Evolutionary conservation across 1,139 yeast genomes (phyloP), one percentile per base, ranked within the genome.

Genomic region (Yamadazyma songkhlaensis): DNA sequence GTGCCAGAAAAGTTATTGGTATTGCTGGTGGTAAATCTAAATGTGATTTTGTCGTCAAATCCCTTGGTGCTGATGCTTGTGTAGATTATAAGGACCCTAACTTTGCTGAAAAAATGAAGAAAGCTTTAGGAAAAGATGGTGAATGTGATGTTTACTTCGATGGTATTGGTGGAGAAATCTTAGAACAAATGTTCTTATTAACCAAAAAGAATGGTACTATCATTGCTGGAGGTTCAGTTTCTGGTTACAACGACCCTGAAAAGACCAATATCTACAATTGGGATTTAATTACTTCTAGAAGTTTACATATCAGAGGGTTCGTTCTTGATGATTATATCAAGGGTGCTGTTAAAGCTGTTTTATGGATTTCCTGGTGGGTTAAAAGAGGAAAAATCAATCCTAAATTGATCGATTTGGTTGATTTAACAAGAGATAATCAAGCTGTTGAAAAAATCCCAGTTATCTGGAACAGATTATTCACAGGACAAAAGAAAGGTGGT

Each of bases 21-120:
- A 71, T 81, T 48, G 79, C 86, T 15, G 85, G 88, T 41, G 74
- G 81, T 13, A 64, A 60, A n/a, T 82, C 68, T 14, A 82, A 82
- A 56, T 64, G 74, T 44, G 64, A 68, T 44, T 76, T 59, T 55
- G 20, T 81, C 29, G 80, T 81, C 29, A 74, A 78, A 51, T 59
- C 75, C 3, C 52, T 81, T 33, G 84, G 84, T 38, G 77, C 79
- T 11, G 78, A 74, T 42, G 64, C 63, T 29, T 63, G 72, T 38
- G 68, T 80, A 37, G 79, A 81, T 56, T 81, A 81, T 62, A 74
- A 70, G 42, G 71, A 70, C 36, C 42, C 46, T 25, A 58, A 67
- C 22, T 77, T 71, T 51, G 54, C 62, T 39, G 53, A 64, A 30
- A 61, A 76, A 39, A 65, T 80, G 44, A 41, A 53, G 9, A 58